phyloP scores from a whole-genome alignment of 371 early-diverging fungal species.

The Mortierella sp. region DNA sequence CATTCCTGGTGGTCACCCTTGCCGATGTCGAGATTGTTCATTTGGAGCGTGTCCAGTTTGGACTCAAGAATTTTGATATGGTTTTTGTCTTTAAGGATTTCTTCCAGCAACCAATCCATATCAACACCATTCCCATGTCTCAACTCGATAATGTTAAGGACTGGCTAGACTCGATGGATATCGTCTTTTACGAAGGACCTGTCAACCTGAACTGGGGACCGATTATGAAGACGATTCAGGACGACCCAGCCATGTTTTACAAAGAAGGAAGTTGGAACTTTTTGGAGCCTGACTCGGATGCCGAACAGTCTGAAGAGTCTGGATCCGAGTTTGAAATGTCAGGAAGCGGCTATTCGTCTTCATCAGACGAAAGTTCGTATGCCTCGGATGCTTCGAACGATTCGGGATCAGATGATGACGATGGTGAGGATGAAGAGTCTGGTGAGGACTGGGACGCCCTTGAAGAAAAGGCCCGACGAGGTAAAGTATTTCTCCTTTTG shows the following conservation, averaged over 20 bases:
- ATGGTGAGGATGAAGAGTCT: conserved; percentile 49
- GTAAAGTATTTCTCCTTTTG: conserved; percentile 52
- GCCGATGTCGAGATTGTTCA: conserved; percentile 98
- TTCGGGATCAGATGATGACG: conserved; percentile 56
- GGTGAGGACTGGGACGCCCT: conserved; percentile 82
- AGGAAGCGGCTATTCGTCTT: conserved; percentile 57
- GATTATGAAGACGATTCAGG: conserved; percentile 98
- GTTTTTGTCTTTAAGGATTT: conserved; percentile 99
- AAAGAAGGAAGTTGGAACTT: conserved; percentile 98
- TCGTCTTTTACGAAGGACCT: conserved; percentile 96
- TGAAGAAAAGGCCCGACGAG: conserved; percentile 79
- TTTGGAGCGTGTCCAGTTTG: conserved; percentile 98
- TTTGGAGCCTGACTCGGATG: conserved; percentile 79
- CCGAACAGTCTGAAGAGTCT: conserved; percentile 64
- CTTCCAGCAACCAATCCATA: conserved; percentile 89
- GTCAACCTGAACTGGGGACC: conserved; percentile 98
- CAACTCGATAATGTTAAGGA: conserved; percentile 97
- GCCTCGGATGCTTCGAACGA: conserved; percentile 72
- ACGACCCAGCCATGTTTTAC: conserved; percentile 97
- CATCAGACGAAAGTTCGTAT: conserved; percentile 77
- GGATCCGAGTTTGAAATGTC: conserved; percentile 72
- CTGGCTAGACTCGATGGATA: conserved; percentile 98
- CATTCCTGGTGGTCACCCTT: conserved; percentile 94
- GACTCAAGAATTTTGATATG: conserved; percentile 99
- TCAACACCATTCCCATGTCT: conserved; percentile 96